Conservation (phyloP, 2,329 filamentous ascomycete species). For the Colletotrichum kahawae region DNA sequence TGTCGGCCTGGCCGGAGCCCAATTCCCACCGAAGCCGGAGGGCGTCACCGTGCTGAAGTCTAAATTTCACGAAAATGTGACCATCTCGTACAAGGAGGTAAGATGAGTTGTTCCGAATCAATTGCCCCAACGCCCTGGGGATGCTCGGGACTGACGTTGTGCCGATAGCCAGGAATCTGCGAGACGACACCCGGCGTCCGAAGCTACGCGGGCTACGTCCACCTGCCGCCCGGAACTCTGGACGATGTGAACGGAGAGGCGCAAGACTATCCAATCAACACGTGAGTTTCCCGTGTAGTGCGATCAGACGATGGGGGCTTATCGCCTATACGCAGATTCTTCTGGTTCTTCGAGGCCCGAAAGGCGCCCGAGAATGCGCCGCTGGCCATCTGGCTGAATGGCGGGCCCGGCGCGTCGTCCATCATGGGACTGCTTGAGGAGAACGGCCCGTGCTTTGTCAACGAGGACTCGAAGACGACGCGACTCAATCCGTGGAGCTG, state of each 20-base stretch:
- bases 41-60: slow-evolving; percentile 56
- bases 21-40: slow-evolving; percentile 34
- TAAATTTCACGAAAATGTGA: slow-evolving; percentile 64
- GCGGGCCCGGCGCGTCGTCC: slow-evolving; percentile 57
- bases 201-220: slow-evolving; percentile 70
- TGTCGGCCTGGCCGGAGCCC: slow-evolving; percentile 27
- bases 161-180: slow-evolving; percentile 58
- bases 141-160: neutral
- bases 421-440: slow-evolving; percentile 53
- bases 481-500: slow-evolving; percentile 59
- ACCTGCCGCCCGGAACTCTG: slow-evolving; percentile 48
- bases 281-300: slow-evolving; percentile 35
- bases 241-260: slow-evolving; percentile 49
- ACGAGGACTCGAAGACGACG: slow-evolving; percentile 48
- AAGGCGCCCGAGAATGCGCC: slow-evolving; percentile 39
- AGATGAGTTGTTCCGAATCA: slow-evolving; percentile 24
- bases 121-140: neutral
- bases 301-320: neutral
- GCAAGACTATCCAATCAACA: slow-evolving; percentile 49
- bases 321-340: slow-evolving; percentile 20
- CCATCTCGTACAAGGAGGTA: slow-evolving; percentile 65
- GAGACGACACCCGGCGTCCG: slow-evolving; percentile 63
- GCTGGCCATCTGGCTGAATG: slow-evolving; percentile 60
- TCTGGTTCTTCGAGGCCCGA: slow-evolving; percentile 32
- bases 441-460: slow-evolving; percentile 48